A percentile compares a stretch with the other conserved stretches of the same genome.
Conservation (phyloP, 1,284 basidiomycete species). For the Fistulinella cinereoalba region DNA sequence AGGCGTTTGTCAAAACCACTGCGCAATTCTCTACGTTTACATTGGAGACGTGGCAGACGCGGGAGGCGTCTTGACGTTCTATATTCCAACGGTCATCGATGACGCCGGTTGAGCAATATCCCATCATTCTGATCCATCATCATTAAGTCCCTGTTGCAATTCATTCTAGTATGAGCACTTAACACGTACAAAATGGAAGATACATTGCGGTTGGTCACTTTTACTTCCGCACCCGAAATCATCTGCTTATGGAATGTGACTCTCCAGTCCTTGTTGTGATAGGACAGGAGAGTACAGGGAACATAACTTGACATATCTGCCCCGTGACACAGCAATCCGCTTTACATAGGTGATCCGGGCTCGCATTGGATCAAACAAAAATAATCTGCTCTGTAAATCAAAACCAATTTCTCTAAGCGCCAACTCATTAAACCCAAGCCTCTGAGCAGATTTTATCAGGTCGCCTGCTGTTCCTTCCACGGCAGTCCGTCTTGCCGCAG, state of each 20-base stretch:
- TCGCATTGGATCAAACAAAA: background rate
- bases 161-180: too few species aligned
- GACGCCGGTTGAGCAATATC: slow-evolving; percentile 27
- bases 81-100: slow-evolving; percentile 69
- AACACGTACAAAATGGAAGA: too few species aligned
- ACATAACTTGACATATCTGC: slow-evolving; percentile 14
- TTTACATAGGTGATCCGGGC: slow-evolving; percentile 15
- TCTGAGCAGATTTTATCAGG: slow-evolving; percentile 69
- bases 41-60: slow-evolving; percentile 80
- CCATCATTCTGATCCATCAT: too few species aligned
- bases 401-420: background rate
- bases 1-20: slow-evolving; percentile 85
- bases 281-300: slow-evolving; percentile 1
- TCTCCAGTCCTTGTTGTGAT: too few species aligned
- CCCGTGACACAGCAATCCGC: slow-evolving; percentile 1
- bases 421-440: slow-evolving; percentile 44
- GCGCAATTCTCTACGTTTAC: slow-evolving; percentile 87
- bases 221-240: too few species aligned
- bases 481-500: slow-evolving; percentile 69
- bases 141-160: too few species aligned
- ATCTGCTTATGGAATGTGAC: too few species aligned
- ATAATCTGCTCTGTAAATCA: background rate
- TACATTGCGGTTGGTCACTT: too few species aligned
- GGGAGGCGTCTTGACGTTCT: slow-evolving; percentile 86
- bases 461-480: slow-evolving; percentile 66